Evolutionary conservation across 768 basidiomycete genomes (phyloP).

Genomic region (Collybia mongolica): DNA sequence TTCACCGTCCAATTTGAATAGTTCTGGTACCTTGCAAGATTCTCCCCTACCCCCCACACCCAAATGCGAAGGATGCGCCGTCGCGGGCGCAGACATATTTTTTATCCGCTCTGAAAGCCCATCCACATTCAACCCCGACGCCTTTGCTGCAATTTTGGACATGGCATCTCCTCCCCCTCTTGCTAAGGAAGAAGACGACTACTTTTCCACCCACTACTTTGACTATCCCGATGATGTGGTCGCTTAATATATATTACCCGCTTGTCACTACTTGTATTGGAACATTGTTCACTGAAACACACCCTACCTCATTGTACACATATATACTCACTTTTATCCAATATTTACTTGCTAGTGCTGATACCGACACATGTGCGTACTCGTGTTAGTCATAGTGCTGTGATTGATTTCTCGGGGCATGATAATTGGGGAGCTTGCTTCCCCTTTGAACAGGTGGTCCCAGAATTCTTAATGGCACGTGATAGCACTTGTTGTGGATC

Average conservation of each 20-base stretch:
- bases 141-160: conserved; percentile 8
- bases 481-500: too few relatives aligned
- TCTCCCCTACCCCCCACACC: conserved; percentile 15
- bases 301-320: too few relatives aligned
- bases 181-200: conserved; percentile 15
- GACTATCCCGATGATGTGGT: conserved; percentile 13
- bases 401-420: too few relatives aligned
- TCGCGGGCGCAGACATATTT: conserved; percentile 2
- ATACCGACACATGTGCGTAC: too few relatives aligned
- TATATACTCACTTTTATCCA: too few relatives aligned
- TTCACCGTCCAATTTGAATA: conserved; percentile 11
- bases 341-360: too few relatives aligned
- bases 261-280: not conserved
- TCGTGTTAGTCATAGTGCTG: too few relatives aligned
- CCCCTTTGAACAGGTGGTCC: too few relatives aligned
- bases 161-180: conserved; percentile 6
- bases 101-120: conserved; percentile 14
- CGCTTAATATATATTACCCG: not conserved
- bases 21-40: conserved; percentile 10
- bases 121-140: conserved; percentile 1
- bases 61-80: not conserved
- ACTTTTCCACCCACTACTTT: conserved; percentile 12
- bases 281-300: not conserved
- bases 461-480: too few relatives aligned
- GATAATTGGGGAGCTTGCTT: too few relatives aligned